A percentile compares a stretch with the other conserved stretches of the same genome.
These are phyloP conservation scores for Epipyxis sp. DNA, from an alignment of 108 stramenopile species.

Conservation along the genomic window DNA sequence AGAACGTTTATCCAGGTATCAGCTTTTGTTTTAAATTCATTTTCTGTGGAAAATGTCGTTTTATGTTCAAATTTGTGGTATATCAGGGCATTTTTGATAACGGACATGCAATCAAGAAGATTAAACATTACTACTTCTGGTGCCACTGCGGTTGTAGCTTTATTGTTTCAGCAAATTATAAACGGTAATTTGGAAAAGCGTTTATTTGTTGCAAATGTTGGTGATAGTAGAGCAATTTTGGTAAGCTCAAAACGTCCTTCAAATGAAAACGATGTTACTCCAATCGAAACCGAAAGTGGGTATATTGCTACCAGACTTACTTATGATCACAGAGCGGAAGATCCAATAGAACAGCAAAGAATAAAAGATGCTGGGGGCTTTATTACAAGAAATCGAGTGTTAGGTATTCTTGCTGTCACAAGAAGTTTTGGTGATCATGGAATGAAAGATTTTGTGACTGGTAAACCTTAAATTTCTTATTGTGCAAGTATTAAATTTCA, in stretches of 20 bases:
- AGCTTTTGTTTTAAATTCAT: neutral
- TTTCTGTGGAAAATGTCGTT: neutral
- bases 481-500: neutral
- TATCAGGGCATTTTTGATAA: constrained; percentile 80
- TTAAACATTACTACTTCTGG: constrained; percentile 74
- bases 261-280: neutral
- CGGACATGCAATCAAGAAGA: constrained; percentile 74
- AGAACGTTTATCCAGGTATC: constrained; percentile 37
- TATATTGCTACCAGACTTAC: constrained; percentile 48
- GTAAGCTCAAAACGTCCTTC: neutral
- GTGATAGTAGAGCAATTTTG: constrained; percentile 61
- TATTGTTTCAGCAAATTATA: neutral
- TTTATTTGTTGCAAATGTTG: constrained; percentile 85
- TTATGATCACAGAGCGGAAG: constrained; percentile 58
- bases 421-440: constrained; percentile 59
- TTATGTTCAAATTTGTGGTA: constrained; percentile 40
- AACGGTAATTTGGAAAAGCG: neutral
- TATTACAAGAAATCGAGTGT: constrained; percentile 55
- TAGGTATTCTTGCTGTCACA: constrained; percentile 61
- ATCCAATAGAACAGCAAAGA: constrained; percentile 46
- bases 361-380: constrained; percentile 58
- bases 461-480: neutral
- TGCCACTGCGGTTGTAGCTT: constrained; percentile 73
- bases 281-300: neutral
- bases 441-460: constrained; percentile 32